These are phyloP conservation scores for Aspergillus panamensis DNA, from an alignment of 495 filamentous ascomycete genomes.

Conservation along the genomic window DNA sequence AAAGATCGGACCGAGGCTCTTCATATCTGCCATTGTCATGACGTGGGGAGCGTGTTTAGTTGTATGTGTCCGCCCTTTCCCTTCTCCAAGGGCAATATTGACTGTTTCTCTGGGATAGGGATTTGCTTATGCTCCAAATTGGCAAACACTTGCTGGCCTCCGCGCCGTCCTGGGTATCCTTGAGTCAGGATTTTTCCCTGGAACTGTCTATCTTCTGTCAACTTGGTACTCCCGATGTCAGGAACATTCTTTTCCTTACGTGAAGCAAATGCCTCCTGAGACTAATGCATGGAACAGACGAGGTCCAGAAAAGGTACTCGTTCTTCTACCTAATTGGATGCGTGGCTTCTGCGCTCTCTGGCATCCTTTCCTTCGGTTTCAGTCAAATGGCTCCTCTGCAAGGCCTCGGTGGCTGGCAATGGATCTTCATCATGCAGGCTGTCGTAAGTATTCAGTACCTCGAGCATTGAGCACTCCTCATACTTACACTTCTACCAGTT, in stretches of 20 bases:
- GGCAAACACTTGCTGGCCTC: slow-evolving; percentile 43
- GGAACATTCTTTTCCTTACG: neutral
- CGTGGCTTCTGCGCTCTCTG: slow-evolving; percentile 56
- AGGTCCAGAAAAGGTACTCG: slow-evolving; percentile 61
- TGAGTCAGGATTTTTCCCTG: slow-evolving; percentile 64
- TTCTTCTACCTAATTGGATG: slow-evolving; percentile 63
- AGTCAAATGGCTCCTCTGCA: slow-evolving; percentile 53
- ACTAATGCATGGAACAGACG: slow-evolving; percentile 29
- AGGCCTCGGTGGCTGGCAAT: slow-evolving; percentile 56
- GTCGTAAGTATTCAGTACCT: slow-evolving; percentile 27
- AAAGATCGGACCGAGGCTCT: slow-evolving; percentile 57
- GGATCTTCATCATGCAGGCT: slow-evolving; percentile 63
- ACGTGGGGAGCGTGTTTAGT: slow-evolving; percentile 47
- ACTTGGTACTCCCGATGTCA: slow-evolving; percentile 61
- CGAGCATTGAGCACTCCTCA: neutral
- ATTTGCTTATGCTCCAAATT: slow-evolving; percentile 46
- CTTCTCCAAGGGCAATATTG: neutral
- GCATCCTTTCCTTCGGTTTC: slow-evolving; percentile 63
- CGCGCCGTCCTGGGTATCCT: slow-evolving; percentile 58
- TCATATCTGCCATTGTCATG: slow-evolving; percentile 50
- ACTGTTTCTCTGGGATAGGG: slow-evolving; percentile 28
- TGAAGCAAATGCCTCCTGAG: neutral
- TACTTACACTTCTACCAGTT: slow-evolving; percentile 19
- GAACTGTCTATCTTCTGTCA: slow-evolving; percentile 58
- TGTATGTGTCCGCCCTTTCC: slow-evolving; percentile 17